Evolutionary conservation across 495 filamentous ascomycete genomes (phyloP).

Genomic region (Gamarada debralockiae): DNA sequence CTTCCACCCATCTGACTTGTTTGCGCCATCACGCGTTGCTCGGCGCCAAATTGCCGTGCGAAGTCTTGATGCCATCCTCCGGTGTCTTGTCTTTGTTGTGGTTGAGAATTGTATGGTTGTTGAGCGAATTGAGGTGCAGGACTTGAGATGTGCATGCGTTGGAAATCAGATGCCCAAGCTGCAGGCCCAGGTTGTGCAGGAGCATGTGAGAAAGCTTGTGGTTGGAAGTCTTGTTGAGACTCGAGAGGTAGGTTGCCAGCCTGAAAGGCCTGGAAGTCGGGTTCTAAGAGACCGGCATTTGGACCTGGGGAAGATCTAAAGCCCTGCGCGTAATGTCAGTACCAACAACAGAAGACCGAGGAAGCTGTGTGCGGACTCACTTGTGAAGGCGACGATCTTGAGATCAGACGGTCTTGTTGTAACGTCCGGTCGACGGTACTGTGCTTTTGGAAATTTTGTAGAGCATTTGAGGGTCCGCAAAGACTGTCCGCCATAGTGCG

Average conservation of each 20-base stretch:
- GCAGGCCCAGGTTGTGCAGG: conserved; percentile 10
- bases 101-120: conserved; percentile 11
- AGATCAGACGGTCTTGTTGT: conserved; percentile 74
- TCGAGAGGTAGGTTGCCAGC: conserved; percentile 40
- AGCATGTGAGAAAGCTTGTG: conserved; percentile 9
- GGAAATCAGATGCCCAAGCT: conserved; percentile 32
- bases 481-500: conserved; percentile 71
- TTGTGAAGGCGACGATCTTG: conserved; percentile 50
- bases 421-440: conserved; percentile 69
- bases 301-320: conserved; percentile 56
- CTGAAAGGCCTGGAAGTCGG: conserved; percentile 71
- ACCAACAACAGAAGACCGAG: neutral
- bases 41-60: conserved; percentile 33
- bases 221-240: conserved; percentile 3
- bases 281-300: conserved; percentile 54
- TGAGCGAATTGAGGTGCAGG: conserved; percentile 16
- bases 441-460: conserved; percentile 83
- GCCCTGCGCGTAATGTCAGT: conserved; percentile 37
- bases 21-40: neutral
- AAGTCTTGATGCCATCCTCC: conserved; percentile 56
- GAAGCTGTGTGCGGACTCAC: conserved; percentile 31
- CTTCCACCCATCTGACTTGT: neutral
- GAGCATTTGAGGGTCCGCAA: conserved; percentile 86
- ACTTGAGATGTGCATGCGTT: conserved; percentile 26
- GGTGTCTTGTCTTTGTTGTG: conserved; percentile 20